Conservation (phyloP, 306 rosid genomes). For the Ziziphus jujuba region DNA sequence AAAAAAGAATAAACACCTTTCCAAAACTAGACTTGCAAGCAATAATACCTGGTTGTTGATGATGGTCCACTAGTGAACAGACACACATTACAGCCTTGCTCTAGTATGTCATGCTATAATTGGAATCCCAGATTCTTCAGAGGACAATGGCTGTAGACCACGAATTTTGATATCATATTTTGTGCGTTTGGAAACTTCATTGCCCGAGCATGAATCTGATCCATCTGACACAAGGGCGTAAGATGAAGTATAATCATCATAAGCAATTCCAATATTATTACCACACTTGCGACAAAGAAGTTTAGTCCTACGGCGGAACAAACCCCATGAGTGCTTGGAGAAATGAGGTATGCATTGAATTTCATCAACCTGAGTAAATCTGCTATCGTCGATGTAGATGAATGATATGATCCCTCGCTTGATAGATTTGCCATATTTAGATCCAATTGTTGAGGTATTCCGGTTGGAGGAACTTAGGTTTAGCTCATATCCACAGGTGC, state of each 20-base stretch:
- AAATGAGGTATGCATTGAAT: constrained; percentile 67
- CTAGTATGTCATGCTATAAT: constrained; percentile 28
- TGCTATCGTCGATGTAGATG: constrained; percentile 69
- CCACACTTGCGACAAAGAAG: constrained; percentile 91
- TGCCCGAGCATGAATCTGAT: constrained; percentile 44
- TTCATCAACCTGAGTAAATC: constrained; percentile 76
- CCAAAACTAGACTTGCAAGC: constrained; percentile 10
- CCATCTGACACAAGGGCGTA: constrained; percentile 40
- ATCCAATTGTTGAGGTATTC: constrained; percentile 69
- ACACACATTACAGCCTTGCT: constrained; percentile 11
- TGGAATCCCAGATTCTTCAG: constrained; percentile 40
- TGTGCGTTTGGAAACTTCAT: constrained; percentile 31
- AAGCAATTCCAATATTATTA: constrained; percentile 67
- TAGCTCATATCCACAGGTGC: constrained; percentile 78
- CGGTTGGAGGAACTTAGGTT: constrained; percentile 73
- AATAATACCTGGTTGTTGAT: constrained; percentile 8
- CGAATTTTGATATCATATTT: constrained; percentile 72
- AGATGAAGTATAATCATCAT: constrained; percentile 38
- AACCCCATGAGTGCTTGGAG: constrained; percentile 65
- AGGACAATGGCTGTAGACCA: constrained; percentile 80
- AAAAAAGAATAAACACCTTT: constrained; percentile 3
- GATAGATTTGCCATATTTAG: constrained; percentile 83
- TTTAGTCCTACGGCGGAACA: constrained; percentile 68
- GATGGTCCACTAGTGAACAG: constrained; percentile 10
- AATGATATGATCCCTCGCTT: constrained; percentile 84